Base-by-base conservation (phyloP, 306 rosid genomes). In the Cicer cuneatum region DNA sequence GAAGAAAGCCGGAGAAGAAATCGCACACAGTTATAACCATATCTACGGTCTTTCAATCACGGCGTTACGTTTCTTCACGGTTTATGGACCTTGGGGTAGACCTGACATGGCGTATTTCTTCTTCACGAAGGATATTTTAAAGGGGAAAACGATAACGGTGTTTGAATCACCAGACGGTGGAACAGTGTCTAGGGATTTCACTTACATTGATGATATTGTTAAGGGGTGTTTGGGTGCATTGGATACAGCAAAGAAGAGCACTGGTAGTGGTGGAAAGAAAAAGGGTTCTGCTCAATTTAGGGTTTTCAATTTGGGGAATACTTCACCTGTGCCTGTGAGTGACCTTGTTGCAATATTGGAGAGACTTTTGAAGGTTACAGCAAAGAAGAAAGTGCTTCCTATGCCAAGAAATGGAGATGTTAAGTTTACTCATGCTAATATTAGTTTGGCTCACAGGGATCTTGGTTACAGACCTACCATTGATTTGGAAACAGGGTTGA, bases 81-180 rank as follows among this genome's bases (percentile, higher is more conserved):
- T 92, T 13, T 92, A 90, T 58, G 98, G 98, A 24, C 98, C 95
- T 0, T 92, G 96, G 94, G 96, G 96, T 9, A 81, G 96, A n/a
- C 98, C 98, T n/a, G 92, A 90, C 62, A 92, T 92, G 98, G 92
- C 96, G 0, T 92, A 92, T 77, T 92, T 87, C 81, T 92, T 85
- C 59, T 92, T 92, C 58, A 87, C 95, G 1, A 90, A 83, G 74
- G 90, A 92, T 51, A 92, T 92, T 74, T 78, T 92, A 7, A 90
- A 86, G 51, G 88, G 98, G 66, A 92, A 89, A 72, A 72, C 80
- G 6, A 86, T 90, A 63, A 78, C 89, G 0, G 81, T 92, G 19
- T 92, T 84, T 47, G 89, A 92, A 49, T 84, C 92, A 0, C 86
- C 92, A 3, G 89, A 82, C 66, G 87, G 86, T 52, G 96, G 96